phyloP scores from a whole-genome alignment of 768 basidiomycete genomes.

The Amanita muscaria region DNA sequence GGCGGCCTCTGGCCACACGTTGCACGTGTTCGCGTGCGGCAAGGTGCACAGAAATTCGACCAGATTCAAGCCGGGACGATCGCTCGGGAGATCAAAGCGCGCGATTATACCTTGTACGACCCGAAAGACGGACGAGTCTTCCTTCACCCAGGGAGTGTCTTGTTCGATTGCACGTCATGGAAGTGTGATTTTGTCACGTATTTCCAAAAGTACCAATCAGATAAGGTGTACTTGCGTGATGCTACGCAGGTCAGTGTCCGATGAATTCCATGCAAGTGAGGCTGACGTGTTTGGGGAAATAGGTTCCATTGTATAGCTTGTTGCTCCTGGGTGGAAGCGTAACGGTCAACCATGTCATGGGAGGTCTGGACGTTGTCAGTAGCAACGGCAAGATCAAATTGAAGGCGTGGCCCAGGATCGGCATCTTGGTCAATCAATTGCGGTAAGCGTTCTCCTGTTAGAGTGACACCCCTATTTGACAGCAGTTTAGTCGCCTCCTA shows the following conservation, averaged over 20 bases:
- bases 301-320: constrained; percentile 86
- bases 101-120: constrained; percentile 80
- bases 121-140: constrained; percentile 59
- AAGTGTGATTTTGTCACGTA: constrained; percentile 74
- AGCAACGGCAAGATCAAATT: constrained; percentile 50
- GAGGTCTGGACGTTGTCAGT: constrained; percentile 59
- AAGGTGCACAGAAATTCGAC: constrained; percentile 73
- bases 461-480: background rate
- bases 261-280: background rate
- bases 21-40: constrained; percentile 66
- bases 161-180: constrained; percentile 69
- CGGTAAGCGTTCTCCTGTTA: constrained; percentile 36
- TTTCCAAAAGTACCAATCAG: constrained; percentile 76
- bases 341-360: constrained; percentile 67
- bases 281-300: background rate
- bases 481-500: constrained; percentile 45
- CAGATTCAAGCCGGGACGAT: constrained; percentile 77
- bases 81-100: constrained; percentile 75
- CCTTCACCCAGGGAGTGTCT: constrained; percentile 72
- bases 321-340: constrained; percentile 80
- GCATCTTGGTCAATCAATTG: constrained; percentile 80
- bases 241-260: constrained; percentile 64
- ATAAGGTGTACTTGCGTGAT: constrained; percentile 79
- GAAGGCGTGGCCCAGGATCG: constrained; percentile 84
- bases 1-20: constrained; percentile 86